Conservation (phyloP, 768 basidiomycete genomes). For the Serendipita sp. region DNA sequence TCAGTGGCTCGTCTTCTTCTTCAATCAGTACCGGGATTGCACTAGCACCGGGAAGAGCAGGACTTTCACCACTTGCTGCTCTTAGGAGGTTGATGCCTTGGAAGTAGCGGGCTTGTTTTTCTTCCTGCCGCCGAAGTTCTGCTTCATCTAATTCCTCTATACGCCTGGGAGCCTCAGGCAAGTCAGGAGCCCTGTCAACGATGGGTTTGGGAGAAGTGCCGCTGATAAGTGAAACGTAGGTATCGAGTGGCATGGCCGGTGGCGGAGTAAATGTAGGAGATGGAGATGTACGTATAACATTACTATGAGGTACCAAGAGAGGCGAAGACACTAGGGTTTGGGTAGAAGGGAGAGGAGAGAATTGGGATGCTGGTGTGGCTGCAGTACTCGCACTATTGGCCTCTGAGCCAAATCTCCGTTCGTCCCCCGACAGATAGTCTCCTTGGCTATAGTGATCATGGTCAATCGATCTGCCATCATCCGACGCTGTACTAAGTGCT, state of each 20-base stretch:
- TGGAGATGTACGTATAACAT: background rate
- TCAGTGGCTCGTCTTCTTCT: background rate
- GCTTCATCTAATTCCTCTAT: conserved; percentile 2
- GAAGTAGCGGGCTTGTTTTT: background rate
- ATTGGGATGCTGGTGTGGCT: background rate
- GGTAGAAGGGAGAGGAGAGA: background rate
- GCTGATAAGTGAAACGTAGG: background rate
- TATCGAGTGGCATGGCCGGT: background rate
- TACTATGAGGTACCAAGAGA: background rate
- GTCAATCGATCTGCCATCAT: background rate
- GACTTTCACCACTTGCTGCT: conserved; percentile 1
- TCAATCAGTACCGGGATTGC: background rate
- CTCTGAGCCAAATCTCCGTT: background rate
- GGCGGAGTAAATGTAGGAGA: background rate
- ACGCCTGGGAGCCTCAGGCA: background rate
- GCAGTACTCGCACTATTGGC: background rate
- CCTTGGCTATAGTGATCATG: background rate
- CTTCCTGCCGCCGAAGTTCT: background rate
- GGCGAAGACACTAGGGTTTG: background rate
- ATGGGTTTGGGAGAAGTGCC: background rate
- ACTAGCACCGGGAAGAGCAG: background rate
- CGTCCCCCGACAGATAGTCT: background rate
- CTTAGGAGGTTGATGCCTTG: background rate
- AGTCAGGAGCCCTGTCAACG: background rate
- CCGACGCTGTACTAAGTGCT: background rate